Evolutionary conservation across 495 filamentous ascomycete species (phyloP).

Genomic region (Choiromyces venosus): DNA sequence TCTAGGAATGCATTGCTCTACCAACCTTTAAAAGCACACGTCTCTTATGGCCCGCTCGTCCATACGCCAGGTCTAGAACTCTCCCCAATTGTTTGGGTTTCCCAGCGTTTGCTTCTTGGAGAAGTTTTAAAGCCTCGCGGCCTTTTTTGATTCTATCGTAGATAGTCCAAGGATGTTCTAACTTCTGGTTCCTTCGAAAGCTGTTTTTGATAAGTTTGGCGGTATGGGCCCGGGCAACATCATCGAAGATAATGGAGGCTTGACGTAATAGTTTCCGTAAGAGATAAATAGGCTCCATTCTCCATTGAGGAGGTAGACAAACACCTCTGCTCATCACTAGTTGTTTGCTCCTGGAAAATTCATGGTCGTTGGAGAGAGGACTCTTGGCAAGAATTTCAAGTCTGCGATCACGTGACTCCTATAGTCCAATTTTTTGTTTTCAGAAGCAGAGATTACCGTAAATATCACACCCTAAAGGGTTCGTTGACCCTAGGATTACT

Average conservation of each 20-base stretch:
- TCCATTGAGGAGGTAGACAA: background rate
- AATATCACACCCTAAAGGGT: too few species aligned
- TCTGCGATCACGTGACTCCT: background rate
- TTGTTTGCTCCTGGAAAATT: background rate
- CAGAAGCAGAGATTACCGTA: too few species aligned
- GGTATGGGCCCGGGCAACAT: slow-evolving; percentile 58
- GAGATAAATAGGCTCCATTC: slow-evolving; percentile 55
- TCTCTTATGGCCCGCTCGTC: slow-evolving; percentile 63
- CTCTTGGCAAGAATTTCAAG: background rate
- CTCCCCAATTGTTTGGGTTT: slow-evolving; percentile 56
- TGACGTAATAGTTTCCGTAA: slow-evolving; percentile 77
- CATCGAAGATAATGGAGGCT: slow-evolving; percentile 75
- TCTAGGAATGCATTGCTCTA: slow-evolving; percentile 44
- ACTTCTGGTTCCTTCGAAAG: slow-evolving; percentile 46
- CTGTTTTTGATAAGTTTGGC: slow-evolving; percentile 54
- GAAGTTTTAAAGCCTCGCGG: slow-evolving; percentile 41
- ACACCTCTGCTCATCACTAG: background rate
- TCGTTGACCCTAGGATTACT: background rate
- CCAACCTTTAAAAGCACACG: slow-evolving; percentile 56
- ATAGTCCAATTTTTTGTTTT: background rate
- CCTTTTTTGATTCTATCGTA: slow-evolving; percentile 41
- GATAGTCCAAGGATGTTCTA: slow-evolving; percentile 24
- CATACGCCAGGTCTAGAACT: slow-evolving; percentile 65
- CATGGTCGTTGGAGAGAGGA: background rate
- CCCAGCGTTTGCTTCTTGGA: slow-evolving; percentile 62